Conservation (phyloP, 1,284 basidiomycete species). For the Sporisorium exsertum region DNA sequence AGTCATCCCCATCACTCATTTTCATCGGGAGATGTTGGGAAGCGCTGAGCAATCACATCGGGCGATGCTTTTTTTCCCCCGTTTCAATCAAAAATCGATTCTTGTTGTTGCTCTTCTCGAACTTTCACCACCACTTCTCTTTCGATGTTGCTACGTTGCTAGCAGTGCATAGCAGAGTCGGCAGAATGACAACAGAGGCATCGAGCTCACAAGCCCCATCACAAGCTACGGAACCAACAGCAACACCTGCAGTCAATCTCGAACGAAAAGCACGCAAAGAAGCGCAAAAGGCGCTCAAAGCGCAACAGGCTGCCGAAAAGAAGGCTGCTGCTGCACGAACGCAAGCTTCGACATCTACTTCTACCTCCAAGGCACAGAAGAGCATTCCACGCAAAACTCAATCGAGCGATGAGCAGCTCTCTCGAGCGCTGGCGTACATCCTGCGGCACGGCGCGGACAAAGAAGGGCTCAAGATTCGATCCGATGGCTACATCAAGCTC, state of each 20-base stretch:
- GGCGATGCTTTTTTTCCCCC: neutral
- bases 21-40: too few species aligned
- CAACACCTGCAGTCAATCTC: constrained; percentile 11
- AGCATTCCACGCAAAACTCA: neutral
- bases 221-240: neutral
- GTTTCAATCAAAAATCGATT: neutral
- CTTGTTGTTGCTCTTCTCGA: neutral
- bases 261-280: constrained; percentile 53
- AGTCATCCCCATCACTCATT: too few species aligned
- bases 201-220: neutral
- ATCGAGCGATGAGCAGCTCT: constrained; percentile 71
- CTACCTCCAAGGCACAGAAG: constrained; percentile 1
- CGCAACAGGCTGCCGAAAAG: constrained; percentile 36
- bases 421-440: constrained; percentile 85
- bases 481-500: constrained; percentile 83
- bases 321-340: constrained; percentile 11
- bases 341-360: constrained; percentile 5
- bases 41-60: too few species aligned
- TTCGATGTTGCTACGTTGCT: too few species aligned
- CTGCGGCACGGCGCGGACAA: constrained; percentile 84
- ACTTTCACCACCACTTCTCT: too few species aligned
- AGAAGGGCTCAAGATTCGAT: constrained; percentile 79
- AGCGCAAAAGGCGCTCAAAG: constrained; percentile 43
- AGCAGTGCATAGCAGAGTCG: too few species aligned
- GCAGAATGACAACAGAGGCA: constrained; percentile 5